These are phyloP conservation scores for Gossypium anomalum DNA, from an alignment of 345 rosid species.

Conservation along the genomic window DNA sequence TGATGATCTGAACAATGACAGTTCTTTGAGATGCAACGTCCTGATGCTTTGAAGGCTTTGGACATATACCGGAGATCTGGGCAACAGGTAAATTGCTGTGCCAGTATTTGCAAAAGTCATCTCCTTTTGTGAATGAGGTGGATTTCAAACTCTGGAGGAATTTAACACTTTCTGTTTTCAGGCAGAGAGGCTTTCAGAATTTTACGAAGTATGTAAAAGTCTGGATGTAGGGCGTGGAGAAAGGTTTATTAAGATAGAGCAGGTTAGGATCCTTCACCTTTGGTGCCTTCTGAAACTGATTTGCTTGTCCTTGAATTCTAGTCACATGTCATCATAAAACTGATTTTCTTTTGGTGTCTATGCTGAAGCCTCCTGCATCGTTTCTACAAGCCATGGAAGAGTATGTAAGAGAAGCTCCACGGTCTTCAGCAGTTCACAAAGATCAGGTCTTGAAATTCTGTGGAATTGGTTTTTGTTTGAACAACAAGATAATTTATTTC, in stretches of 20 bases:
- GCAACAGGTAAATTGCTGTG: slow-evolving; percentile 62
- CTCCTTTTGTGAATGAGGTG: slow-evolving; percentile 9
- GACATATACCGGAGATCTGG: slow-evolving; percentile 84
- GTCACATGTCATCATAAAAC: not conserved
- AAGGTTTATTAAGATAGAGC: slow-evolving; percentile 82
- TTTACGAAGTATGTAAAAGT: slow-evolving; percentile 88
- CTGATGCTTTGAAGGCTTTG: slow-evolving; percentile 79
- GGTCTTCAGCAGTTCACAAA: slow-evolving; percentile 48
- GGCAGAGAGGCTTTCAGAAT: slow-evolving; percentile 96
- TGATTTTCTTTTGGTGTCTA: slow-evolving; percentile 9
- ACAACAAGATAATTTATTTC: not conserved
- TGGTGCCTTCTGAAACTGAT: slow-evolving; percentile 6
- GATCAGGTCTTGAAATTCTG: slow-evolving; percentile 54
- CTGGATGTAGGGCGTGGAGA: slow-evolving; percentile 83
- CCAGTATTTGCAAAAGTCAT: not conserved
- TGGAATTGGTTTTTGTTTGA: not conserved
- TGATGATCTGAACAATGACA: slow-evolving; percentile 31
- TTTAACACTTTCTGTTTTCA: slow-evolving; percentile 28
- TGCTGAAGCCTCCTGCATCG: slow-evolving; percentile 77
- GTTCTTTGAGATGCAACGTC: slow-evolving; percentile 97
- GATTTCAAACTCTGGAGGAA: not conserved
- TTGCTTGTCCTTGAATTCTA: not conserved
- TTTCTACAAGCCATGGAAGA: slow-evolving; percentile 99
- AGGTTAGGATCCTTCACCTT: slow-evolving; percentile 42
- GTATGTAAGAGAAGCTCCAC: slow-evolving; percentile 85